These are phyloP conservation scores for Rhodosporidiobolus sp. DNA, from an alignment of 768 basidiomycete genomes.

Conservation along the genomic window DNA sequence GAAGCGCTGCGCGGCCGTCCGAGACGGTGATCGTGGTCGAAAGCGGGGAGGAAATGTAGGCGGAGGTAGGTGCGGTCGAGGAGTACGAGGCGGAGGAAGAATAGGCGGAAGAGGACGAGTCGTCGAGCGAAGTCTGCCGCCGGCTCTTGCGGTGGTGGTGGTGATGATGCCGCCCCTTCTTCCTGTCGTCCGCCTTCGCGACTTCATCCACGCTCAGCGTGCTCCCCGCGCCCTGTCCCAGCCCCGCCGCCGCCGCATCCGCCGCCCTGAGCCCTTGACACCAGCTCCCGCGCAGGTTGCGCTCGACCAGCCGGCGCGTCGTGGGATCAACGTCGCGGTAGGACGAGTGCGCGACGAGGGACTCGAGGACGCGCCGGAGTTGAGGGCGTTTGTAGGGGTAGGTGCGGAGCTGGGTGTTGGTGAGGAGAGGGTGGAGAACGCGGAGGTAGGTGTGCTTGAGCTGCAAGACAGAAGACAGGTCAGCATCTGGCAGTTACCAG, in stretches of 20 bases:
- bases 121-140: slow-evolving; percentile 17
- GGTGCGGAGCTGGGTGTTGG: slow-evolving; percentile 81
- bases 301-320: slow-evolving; percentile 83
- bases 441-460: slow-evolving; percentile 95
- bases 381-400: slow-evolving; percentile 88
- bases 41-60: background rate
- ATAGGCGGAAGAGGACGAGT: background rate
- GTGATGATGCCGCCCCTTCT: background rate
- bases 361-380: slow-evolving; percentile 77
- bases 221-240: slow-evolving; percentile 16
- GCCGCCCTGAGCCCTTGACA: slow-evolving; percentile 38
- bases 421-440: slow-evolving; percentile 89
- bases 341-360: slow-evolving; percentile 63
- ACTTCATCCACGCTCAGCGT: slow-evolving; percentile 40
- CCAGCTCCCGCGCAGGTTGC: slow-evolving; percentile 85
- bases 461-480: slow-evolving; percentile 48
- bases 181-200: slow-evolving; percentile 23
- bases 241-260: slow-evolving; percentile 2
- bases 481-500: no score
- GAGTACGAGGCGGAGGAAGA: background rate
- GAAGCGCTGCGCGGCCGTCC: background rate
- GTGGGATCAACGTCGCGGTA: slow-evolving; percentile 77
- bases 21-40: background rate
- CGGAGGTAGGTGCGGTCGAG: background rate
- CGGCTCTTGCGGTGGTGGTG: background rate